phyloP scores from a whole-genome alignment of 306 rosid species.

The Leucaena leucocephala region DNA sequence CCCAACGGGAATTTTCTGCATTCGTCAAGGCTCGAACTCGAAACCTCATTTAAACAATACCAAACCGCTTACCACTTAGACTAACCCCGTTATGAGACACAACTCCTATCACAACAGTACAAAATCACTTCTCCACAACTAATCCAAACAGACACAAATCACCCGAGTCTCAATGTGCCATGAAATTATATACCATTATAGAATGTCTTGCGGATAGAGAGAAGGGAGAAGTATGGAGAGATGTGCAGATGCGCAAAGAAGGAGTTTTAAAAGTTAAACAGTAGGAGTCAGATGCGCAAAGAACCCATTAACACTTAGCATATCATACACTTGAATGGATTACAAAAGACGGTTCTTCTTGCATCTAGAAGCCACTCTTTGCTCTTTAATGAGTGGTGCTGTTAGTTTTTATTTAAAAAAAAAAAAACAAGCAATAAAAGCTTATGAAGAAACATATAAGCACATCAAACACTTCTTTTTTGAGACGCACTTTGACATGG shows the following conservation, averaged over 20 bases:
- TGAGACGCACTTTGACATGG: background rate
- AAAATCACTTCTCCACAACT: no score
- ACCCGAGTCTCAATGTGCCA: background rate
- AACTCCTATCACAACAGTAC: no score
- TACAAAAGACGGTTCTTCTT: constrained; percentile 45
- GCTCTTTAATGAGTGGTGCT: constrained; percentile 20
- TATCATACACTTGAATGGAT: constrained; percentile 42
- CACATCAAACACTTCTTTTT: background rate
- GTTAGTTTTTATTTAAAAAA: constrained; percentile 34
- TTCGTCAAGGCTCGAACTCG: no score
- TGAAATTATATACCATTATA: no score
- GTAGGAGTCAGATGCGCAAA: constrained; percentile 49
- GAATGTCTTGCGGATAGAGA: no score
- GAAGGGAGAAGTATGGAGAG: background rate
- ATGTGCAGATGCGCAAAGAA: constrained; percentile 23
- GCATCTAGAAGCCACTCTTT: constrained; percentile 44
- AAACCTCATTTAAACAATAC: no score
- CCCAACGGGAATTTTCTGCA: no score
- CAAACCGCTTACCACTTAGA: no score
- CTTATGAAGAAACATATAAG: background rate
- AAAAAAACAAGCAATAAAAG: background rate
- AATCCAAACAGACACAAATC: no score
- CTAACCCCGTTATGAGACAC: no score
- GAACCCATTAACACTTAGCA: constrained; percentile 42
- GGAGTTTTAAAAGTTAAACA: background rate